phyloP scores from a whole-genome alignment of 805 yeast species.

The Pichia californica region DNA sequence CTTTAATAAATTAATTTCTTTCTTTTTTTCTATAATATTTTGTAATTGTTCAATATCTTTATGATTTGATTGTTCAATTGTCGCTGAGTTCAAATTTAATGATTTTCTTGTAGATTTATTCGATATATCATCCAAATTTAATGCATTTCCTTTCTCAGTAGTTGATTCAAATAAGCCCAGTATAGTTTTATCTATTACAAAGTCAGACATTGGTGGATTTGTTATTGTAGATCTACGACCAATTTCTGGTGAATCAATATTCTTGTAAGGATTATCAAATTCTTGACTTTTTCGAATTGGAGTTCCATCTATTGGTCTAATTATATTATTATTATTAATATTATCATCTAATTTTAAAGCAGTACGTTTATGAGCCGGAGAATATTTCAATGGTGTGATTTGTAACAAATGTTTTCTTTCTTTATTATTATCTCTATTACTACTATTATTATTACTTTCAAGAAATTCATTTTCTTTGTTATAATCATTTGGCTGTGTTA shows the following conservation, averaged over 20 bases:
- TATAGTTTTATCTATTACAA: conserved; percentile 15
- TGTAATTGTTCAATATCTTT: conserved; percentile 5
- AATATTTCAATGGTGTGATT: conserved; percentile 16
- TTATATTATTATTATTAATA: conserved; percentile 7
- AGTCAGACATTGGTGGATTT: too few relatives aligned
- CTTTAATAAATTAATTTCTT: conserved; percentile 12
- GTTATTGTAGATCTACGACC: conserved; percentile 20
- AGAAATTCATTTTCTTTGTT: background rate
- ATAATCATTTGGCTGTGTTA: background rate
- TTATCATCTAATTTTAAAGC: background rate
- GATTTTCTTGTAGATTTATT: too few relatives aligned
- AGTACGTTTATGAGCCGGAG: conserved; percentile 20
- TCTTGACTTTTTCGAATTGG: background rate
- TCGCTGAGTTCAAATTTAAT: background rate
- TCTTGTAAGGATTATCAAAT: too few relatives aligned
- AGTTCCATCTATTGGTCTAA: background rate
- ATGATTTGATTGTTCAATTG: background rate
- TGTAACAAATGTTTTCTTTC: conserved; percentile 3
- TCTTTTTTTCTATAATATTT: conserved; percentile 6
- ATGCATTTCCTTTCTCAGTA: background rate
- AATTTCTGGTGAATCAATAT: conserved; percentile 22
- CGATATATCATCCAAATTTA: background rate
- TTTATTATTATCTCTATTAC: background rate
- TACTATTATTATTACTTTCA: background rate
- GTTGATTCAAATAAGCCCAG: conserved; percentile 12